Evolutionary conservation across 1,284 basidiomycete species (phyloP), one percentile per base, ranked within the genome.

Genomic region (Sporisorium graminicola): DNA sequence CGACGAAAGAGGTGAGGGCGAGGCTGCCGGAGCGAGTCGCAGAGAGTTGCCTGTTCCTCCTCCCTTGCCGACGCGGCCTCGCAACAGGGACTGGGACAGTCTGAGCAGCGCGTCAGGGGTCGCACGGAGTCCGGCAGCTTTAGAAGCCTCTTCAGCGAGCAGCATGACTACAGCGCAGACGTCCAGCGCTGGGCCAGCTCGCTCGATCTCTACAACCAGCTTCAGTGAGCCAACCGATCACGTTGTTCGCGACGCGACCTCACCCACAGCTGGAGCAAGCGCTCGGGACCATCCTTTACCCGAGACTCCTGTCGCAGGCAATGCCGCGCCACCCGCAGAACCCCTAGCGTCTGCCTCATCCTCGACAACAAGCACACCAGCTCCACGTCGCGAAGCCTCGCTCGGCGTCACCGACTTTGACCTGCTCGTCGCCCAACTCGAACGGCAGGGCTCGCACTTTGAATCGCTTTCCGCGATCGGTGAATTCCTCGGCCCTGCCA

Each of bases 401-500:
- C 54, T 72, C 2, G 78, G 74, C 5, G 29, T 82, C 9, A 85
- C 83, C 1, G 83, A 85, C 60, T 63, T 85, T 27, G 83, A 85
- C 64, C 56, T 85, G 14, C 74, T 82, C n/a, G 81, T 82, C 0
- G 77, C 81, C 12, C 67, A 76, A 27, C 70, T 85, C 27, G 82
- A 65, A 9, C 53, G 40, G 10, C 27, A 26, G 0, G 65, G 65
- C 2, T 62, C 59, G 37, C 69, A 78, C 26, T 85, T 71, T 50
- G 84, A 85, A 35, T 89, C 89, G 35, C 87, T 91, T 20, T 86
- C 89, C 24, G 87, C 89, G 57, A 87, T 92, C 37, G 88, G 88
- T n/a, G 90, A 91, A 58, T 89, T 92, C 81, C 86, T 91, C 46
- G 91, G 90, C 24, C 89, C 90, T 4, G 89, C 88, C 9, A 86